Base-by-base conservation (phyloP, 139 green algal genomes). In the Edaphochlamys debaryana region DNA sequence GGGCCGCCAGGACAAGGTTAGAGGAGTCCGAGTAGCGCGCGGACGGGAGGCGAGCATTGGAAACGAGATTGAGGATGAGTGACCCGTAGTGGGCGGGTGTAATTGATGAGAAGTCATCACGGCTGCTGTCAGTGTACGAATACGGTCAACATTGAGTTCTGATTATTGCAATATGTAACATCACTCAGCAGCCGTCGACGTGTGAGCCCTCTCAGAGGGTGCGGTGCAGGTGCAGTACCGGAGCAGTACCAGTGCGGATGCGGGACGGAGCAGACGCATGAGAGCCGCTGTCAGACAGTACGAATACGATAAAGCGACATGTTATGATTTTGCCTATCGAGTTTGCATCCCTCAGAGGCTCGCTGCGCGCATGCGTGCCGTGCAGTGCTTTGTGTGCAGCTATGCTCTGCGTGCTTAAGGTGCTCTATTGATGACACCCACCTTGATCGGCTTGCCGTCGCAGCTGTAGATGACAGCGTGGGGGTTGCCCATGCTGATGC, bases 401-500 rank as follows among this genome's bases (percentile, higher is more conserved):
- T 54, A 54, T 13, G 13, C 13, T 54, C 45, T 54, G 45, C 9
- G 45, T 54, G 45, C 45, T n/a, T n/a, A n/a, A n/a, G n/a, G n/a
- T n/a, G n/a, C n/a, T n/a, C n/a, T n/a, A n/a, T n/a, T n/a, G n/a
- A n/a, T n/a, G n/a, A n/a, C n/a, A n/a, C 23, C 20, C 66, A 94
- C 90, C 91, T 96, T 93, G 72, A 98, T 94, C 37, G 80, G 56
- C 45, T 88, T 80, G 56, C 90, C 93, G 79, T 97, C 90, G 9
- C 84, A 85, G 40, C 67, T 88, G 86, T 96, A 99, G 17, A 92
- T 95, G 36, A 99, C 80, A 17, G 95, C 96, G 86, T 99, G 97
- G 0, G 97, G 97, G 90, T 99, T 99, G 79, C 97, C 97, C 97
- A 99, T 99, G 88, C 90, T 96, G 36, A 99, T 96, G 84, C 91